Percentiles rank a stretch among this genome's conserved stretches.
phyloP scores from a whole-genome alignment of 495 filamentous ascomycete genomes.

The Neurospora sp. region DNA sequence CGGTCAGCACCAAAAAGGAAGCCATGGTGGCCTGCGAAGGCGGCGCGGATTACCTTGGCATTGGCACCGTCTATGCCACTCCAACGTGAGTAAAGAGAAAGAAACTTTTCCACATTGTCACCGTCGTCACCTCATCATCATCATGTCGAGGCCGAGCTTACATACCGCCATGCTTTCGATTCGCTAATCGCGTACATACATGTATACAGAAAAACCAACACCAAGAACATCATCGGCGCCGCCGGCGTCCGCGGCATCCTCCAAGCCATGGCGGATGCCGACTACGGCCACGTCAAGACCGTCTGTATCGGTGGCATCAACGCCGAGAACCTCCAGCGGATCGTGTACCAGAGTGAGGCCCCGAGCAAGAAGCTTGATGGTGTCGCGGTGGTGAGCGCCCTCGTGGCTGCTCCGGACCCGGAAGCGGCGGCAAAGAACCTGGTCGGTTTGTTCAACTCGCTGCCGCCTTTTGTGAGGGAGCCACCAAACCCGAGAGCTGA shows the following conservation, averaged over 20 bases:
- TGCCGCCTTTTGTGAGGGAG: conserved; percentile 48
- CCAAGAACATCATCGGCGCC: conserved; percentile 72
- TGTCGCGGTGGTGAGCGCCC: conserved; percentile 82
- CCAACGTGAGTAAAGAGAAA: conserved; percentile 46
- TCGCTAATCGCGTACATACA: conserved; percentile 1
- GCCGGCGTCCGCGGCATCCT: conserved; percentile 67
- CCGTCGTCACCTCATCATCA: background rate
- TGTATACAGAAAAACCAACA: conserved; percentile 51
- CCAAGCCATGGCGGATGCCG: conserved; percentile 35
- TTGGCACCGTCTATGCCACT: conserved; percentile 81
- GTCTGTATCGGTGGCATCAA: conserved; percentile 90
- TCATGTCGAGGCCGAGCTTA: background rate
- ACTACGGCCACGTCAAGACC: conserved; percentile 29
- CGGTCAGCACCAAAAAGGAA: conserved; percentile 56
- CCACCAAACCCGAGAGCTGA: conserved; percentile 43
- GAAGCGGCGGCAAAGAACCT: conserved; percentile 49
- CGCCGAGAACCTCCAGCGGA: conserved; percentile 58
- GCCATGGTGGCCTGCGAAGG: conserved; percentile 53
- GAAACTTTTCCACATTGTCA: background rate
- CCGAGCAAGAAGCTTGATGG: conserved; percentile 53
- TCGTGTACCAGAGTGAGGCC: conserved; percentile 54
- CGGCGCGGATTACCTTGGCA: conserved; percentile 81
- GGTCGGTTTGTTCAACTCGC: conserved; percentile 28
- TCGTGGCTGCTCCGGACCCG: conserved; percentile 63
- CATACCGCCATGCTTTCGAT: background rate